Base-by-base conservation (phyloP, 1,284 basidiomycete species). In the Rhizopogon parksii region DNA sequence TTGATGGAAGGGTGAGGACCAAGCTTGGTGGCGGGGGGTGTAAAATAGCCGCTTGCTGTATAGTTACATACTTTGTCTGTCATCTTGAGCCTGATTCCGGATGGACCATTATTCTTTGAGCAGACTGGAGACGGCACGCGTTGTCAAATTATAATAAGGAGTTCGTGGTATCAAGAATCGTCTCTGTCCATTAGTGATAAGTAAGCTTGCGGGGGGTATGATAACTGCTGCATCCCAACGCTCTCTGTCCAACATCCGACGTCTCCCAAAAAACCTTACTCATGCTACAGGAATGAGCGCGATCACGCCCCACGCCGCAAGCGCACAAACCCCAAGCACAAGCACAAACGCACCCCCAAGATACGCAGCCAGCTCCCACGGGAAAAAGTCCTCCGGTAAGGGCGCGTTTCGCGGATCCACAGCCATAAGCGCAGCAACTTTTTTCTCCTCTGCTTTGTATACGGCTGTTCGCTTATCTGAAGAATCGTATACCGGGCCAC, bases 261-360 rank as follows among this genome's bases (percentile, higher is more conserved):
- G 30, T 32, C 30, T 4, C 9, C 17, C 27, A 6, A 48, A 15
- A n/a, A n/a, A 32, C 47, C 56, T 30, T 6, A 30, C 27, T 30
- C 27, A 57, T 24, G 46, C 61, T 27, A 60, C 48, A 9, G 57
- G 59, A 4, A 49, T 65, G 25, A 69, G 61, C 58, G 64, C 62
- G 37, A 75, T 21, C 36, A 75, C 50, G 12, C 59, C 52, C 54
- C 65, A 75, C n/a, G 69, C 61, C 9, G 71, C 52, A 9, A 57
- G 61, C 0, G 62, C 46, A 6, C 64, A 65, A 19, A 78, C 35
- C 0, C 57, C 58, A 11, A 74, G 19, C 36, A 83, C 58, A 25
- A 77, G 14, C 8, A 62, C 53, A 40, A 80, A 64, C 12, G 68
- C 71, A 12, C 68, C 75, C 4, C 58, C 71, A 24, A 78, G 67